Evolutionary conservation across 169 alveolate species (phyloP).

Genomic region (Plasmodium gonderi): DNA sequence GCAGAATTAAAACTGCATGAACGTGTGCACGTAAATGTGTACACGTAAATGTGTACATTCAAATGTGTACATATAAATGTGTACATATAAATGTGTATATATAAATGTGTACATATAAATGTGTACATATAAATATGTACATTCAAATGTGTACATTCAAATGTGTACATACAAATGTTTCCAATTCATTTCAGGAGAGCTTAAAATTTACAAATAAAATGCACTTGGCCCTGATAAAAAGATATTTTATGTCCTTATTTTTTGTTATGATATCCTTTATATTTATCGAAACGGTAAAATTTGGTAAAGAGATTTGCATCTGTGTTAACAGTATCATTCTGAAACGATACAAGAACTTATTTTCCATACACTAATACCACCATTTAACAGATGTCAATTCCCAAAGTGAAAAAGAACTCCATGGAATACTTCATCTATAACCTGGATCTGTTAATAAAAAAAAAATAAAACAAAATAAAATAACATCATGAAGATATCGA

Average conservation of each 20-base stretch:
- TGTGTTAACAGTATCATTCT: too few relatives aligned
- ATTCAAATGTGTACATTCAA: neutral
- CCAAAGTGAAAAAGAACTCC: conserved; percentile 16
- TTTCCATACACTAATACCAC: neutral
- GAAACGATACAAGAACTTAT: too few relatives aligned
- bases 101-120: neutral
- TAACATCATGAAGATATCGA: neutral
- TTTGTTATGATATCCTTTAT: conserved; percentile 51
- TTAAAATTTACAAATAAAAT: conserved; percentile 64
- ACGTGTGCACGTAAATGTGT: neutral
- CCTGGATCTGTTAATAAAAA: conserved; percentile 40
- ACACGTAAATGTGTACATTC: neutral
- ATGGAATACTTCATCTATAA: conserved; percentile 60
- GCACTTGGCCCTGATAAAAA: conserved; percentile 67
- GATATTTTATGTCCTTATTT: conserved; percentile 57
- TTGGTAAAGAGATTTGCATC: neutral
- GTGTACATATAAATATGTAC: neutral
- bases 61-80: too few relatives aligned
- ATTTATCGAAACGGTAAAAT: conserved; percentile 58
- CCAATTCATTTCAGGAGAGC: conserved; percentile 29
- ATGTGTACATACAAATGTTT: neutral
- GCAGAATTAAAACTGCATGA: neutral
- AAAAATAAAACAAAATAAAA: neutral
- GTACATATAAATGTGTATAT: neutral
- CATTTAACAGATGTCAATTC: neutral